Evolutionary conservation across 2,329 filamentous ascomycete species (phyloP), one percentile per base, ranked within the genome.

Genomic region (Claviceps cyperi): DNA sequence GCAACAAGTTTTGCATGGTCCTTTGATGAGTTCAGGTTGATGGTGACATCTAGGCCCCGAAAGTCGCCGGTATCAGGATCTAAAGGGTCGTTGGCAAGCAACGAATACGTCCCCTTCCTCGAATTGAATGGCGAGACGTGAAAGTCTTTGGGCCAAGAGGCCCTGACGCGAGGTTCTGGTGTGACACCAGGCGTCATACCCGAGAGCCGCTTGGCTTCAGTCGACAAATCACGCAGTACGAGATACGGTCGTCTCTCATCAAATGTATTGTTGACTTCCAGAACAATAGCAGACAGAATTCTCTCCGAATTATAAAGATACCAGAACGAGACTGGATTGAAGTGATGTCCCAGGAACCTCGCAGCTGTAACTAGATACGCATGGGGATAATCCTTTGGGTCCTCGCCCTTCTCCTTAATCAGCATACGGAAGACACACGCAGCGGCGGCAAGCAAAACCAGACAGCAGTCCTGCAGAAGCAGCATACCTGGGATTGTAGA

Each of bases 291-390:
- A 22, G 70, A 74, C 14, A 89, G 69, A 5, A 72, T 64, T 51
- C 74, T 74, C 8, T 76, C 64, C 0, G 64, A 56, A 13, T 79
- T 75, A 60, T 90, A 89, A 2, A 90, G 72, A 56, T 88, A 87
- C 83, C 84, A 90, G 58, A 89, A 85, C 0, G 83, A 88, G 2
- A 84, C 81, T 0, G 83, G 83, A 57, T 87, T 89, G 65, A 86
- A 87, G 21, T 78, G 76, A 59, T 84, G 85, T 3, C 81, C 80
- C 5, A 86, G 62, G 53, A 87, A 83, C 32, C 74, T 74, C 5
- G 84, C 77, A 3, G 83, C 81, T 2, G 85, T 89, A 21, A 86
- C 70, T 4, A 90, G 69, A 57, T 87, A 88, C 0, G 80, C 83
- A 57, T 81, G 72, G 11, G 80, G 77, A 65, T 84, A 89, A 44